Conservation (phyloP, 495 filamentous ascomycete genomes). For the Aspergillus nanangensis region DNA sequence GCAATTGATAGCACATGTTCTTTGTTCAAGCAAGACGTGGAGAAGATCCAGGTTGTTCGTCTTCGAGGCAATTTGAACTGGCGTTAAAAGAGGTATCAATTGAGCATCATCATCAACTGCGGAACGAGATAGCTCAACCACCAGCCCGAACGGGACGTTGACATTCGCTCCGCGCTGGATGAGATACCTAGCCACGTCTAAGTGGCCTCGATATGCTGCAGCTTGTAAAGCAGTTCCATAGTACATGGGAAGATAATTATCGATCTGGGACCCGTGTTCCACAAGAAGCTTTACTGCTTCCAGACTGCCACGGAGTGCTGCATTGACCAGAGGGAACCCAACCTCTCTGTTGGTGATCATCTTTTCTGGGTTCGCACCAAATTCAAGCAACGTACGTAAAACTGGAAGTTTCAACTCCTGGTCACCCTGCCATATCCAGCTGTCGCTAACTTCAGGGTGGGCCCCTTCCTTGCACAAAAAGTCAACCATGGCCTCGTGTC, state of each 20-base stretch:
- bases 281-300: neutral
- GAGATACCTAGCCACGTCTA: neutral
- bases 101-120: neutral
- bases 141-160: neutral
- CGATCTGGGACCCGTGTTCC: neutral
- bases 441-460: neutral
- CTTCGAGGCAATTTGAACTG: slow-evolving; percentile 6
- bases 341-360: neutral
- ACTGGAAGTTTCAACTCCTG: too few relatives aligned
- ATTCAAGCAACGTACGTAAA: neutral
- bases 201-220: neutral
- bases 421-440: too few relatives aligned
- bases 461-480: too few relatives aligned
- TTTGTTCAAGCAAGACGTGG: slow-evolving; percentile 7
- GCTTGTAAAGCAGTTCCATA: slow-evolving; percentile 1
- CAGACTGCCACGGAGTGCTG: neutral
- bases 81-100: too few relatives aligned
- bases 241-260: neutral
- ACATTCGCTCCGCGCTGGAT: neutral
- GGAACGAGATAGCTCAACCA: neutral
- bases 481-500: too few relatives aligned
- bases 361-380: neutral
- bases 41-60: slow-evolving; percentile 1
- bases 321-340: neutral
- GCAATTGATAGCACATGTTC: neutral